phyloP scores from a whole-genome alignment of 75 land plant species.

The Cunninghamia lanceolata region DNA sequence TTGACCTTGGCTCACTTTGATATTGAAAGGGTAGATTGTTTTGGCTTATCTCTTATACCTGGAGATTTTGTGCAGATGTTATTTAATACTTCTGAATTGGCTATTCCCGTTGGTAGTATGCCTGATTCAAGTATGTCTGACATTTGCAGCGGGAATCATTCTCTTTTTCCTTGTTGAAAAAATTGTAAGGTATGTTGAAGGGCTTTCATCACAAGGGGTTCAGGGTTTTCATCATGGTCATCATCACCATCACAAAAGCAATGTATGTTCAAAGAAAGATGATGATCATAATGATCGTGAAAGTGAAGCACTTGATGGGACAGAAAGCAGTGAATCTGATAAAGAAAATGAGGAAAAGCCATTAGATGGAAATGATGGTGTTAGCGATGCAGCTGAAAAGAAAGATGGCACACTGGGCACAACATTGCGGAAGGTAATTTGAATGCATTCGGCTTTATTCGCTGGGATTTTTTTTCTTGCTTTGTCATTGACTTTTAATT shows the following conservation, averaged over 20 bases:
- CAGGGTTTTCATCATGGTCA: conserved; percentile 39
- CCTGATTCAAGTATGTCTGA: conserved; percentile 7
- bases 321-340: conserved; percentile 13
- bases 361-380: conserved; percentile 22
- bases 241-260: conserved; percentile 62
- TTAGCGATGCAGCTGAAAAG: conserved; percentile 33
- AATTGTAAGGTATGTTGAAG: conserved; percentile 90
- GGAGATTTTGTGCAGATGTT: not conserved
- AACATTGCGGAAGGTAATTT: conserved; percentile 2
- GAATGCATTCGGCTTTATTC: not conserved
- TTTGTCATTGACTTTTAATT: conserved; percentile 1
- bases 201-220: conserved; percentile 36
- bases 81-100: not conserved
- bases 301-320: conserved; percentile 2
- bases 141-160: conserved; percentile 76
- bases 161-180: conserved; percentile 95
- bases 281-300: conserved; percentile 7
- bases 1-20: not conserved
- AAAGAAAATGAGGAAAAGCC: conserved; percentile 4
- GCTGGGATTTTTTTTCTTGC: not conserved
- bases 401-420: not conserved
- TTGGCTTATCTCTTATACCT: not conserved
- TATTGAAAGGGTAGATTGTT: not conserved
- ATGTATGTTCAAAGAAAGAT: conserved; percentile 32
- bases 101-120: not conserved